Conservation (phyloP, 305 asterid genomes). For the Withania somnifera region DNA sequence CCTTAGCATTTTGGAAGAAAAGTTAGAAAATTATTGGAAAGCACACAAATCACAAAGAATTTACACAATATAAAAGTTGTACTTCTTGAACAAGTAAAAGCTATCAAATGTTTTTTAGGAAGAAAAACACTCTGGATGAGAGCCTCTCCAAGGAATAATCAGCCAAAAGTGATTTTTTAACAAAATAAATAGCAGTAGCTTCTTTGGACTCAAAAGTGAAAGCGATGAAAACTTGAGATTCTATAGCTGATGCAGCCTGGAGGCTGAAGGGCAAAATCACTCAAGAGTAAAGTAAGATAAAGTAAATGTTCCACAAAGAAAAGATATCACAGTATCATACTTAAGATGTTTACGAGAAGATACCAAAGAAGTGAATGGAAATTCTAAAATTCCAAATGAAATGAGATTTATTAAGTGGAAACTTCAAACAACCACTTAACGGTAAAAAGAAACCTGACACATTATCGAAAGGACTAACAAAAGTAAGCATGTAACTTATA, state of each 20-base stretch:
- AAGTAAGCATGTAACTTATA: not conserved
- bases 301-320: not conserved
- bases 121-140: not conserved
- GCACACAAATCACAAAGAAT: not conserved
- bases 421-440: not conserved
- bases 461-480: not conserved
- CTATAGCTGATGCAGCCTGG: not conserved
- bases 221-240: not conserved
- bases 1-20: conserved; percentile 25
- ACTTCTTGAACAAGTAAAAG: not conserved
- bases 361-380: not conserved
- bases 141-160: not conserved
- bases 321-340: not conserved
- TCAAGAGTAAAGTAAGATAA: not conserved
- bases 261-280: not conserved
- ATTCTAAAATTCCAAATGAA: not conserved
- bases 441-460: not conserved
- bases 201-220: not conserved
- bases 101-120: not conserved
- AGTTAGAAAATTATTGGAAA: not conserved
- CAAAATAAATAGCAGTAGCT: not conserved
- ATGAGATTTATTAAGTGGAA: not conserved
- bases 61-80: not conserved
- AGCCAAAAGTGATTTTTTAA: not conserved
- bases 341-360: not conserved